phyloP scores from a whole-genome alignment of 352 stramenopile species.

The Globisporangium perplexum region DNA sequence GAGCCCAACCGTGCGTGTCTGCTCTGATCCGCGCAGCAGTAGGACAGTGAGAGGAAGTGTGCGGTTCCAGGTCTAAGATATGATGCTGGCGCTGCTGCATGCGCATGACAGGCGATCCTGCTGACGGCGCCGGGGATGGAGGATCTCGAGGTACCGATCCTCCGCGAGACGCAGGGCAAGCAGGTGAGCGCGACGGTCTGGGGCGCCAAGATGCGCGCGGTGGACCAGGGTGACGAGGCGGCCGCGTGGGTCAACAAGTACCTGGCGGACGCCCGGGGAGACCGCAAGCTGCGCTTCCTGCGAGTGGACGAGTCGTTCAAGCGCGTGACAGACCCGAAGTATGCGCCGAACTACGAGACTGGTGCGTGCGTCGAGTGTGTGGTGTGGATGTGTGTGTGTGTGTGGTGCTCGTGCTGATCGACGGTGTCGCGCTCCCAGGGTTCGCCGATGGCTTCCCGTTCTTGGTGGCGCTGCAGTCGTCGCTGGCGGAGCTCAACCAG shows the following conservation, averaged over 20 bases:
- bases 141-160: slow-evolving; percentile 50
- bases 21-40: too few species aligned
- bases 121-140: slow-evolving; percentile 57
- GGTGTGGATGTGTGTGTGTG: too few species aligned
- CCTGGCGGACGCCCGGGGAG: slow-evolving; percentile 26
- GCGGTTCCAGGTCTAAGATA: too few species aligned
- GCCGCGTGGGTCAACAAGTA: slow-evolving; percentile 60
- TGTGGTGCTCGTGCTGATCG: not conserved
- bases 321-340: slow-evolving; percentile 49
- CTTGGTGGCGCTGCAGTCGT: slow-evolving; percentile 52
- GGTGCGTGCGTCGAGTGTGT: slow-evolving; percentile 14
- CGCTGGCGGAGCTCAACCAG: slow-evolving; percentile 55
- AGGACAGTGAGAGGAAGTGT: too few species aligned
- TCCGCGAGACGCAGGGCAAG: slow-evolving; percentile 21
- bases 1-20: slow-evolving; percentile 24
- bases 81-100: not conserved
- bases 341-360: slow-evolving; percentile 48
- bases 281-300: slow-evolving; percentile 46
- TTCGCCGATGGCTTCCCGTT: slow-evolving; percentile 83
- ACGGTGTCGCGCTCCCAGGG: slow-evolving; percentile 12
- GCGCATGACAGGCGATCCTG: slow-evolving; percentile 52
- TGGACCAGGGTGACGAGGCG: slow-evolving; percentile 60
- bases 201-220: slow-evolving; percentile 38
- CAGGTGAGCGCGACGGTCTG: slow-evolving; percentile 51
- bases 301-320: slow-evolving; percentile 52